Base-by-base conservation (phyloP, 1,284 basidiomycete genomes). In the Sphagnurus paluster region DNA sequence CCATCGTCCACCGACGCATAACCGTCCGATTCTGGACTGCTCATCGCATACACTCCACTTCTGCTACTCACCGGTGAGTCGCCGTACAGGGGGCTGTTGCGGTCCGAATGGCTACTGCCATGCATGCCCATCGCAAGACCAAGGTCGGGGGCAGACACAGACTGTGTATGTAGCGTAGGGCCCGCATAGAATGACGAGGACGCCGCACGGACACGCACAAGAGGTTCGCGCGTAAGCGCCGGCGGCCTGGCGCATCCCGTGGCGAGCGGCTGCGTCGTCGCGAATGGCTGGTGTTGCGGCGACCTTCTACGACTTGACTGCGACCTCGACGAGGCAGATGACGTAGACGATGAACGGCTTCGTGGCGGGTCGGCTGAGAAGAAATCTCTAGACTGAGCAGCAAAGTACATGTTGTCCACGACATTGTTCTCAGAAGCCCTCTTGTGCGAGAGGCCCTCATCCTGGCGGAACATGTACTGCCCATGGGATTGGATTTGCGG, bases 321-420 rank as follows among this genome's bases (percentile, higher is more conserved):
- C 3, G 49, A 46, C 3, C n/a, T n/a, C n/a, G n/a, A n/a, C n/a
- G 30, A 26, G 9, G 45, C 39, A 4, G 50, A 49, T 1, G 51
- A 53, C 2, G 39, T 46, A 16, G 51, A 53, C 3, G 51, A 53
- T 16, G 48, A 53, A 10, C 51, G 48, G 33, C 51, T 53, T 24
- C 51, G 49, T 3, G 51, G 40, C 2, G 44, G 37, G 7, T 39
- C 44, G 20, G 30, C n/a, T n/a, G n/a, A n/a, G n/a, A n/a, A n/a
- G n/a, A n/a, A 23, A 21, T 2, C 19, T 40, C 37, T 34, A 17
- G 2, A 3, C 13, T 23, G n/a, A 11, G 26, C 21, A 30, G 42
- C 43, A 17, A 41, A 16, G 35, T 49, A 49, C 2, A 19, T 24
- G 13, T 16, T 16, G 30, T n/a, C n/a, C n/a, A n/a, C n/a, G n/a